phyloP scores from a whole-genome alignment of 306 rosid species.

The Vigna trinervia region DNA sequence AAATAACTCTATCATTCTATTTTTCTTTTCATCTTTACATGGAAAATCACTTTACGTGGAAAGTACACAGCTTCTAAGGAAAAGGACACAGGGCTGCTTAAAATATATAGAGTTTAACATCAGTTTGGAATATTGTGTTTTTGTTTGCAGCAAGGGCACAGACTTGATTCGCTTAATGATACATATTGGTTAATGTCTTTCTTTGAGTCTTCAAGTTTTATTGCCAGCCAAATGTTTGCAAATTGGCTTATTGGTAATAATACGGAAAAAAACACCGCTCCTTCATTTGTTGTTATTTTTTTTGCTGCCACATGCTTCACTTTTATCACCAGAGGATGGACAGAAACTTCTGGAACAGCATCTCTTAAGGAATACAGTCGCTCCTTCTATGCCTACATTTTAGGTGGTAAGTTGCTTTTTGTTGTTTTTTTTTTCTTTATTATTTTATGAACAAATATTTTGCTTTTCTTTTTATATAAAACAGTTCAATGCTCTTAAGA shows the following conservation, averaged over 20 bases:
- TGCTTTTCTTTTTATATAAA: background rate
- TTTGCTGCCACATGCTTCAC: constrained; percentile 67
- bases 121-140: constrained; percentile 33
- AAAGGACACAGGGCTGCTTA: constrained; percentile 4
- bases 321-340: constrained; percentile 69
- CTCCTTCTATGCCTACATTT: constrained; percentile 66
- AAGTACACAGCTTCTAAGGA: constrained; percentile 17
- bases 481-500: constrained; percentile 33
- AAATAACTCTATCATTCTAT: constrained; percentile 37
- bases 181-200: constrained; percentile 92
- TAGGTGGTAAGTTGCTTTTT: constrained; percentile 69
- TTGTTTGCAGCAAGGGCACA: constrained; percentile 83
- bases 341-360: constrained; percentile 58
- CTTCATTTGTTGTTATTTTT: constrained; percentile 63
- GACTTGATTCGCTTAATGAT: constrained; percentile 82
- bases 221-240: constrained; percentile 88
- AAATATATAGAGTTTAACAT: constrained; percentile 32
- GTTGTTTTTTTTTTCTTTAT: constrained; percentile 39
- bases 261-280: constrained; percentile 53
- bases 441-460: constrained; percentile 2
- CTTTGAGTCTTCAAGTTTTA: constrained; percentile 77
- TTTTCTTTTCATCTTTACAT: constrained; percentile 14
- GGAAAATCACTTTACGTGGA: background rate
- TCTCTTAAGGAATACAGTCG: constrained; percentile 69
- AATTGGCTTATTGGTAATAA: constrained; percentile 77